A percentile compares a stretch with the other conserved stretches of the same genome.
phyloP scores from a whole-genome alignment of 2,329 filamentous ascomycete genomes.

The Phyllosticta paracitricarpa region DNA sequence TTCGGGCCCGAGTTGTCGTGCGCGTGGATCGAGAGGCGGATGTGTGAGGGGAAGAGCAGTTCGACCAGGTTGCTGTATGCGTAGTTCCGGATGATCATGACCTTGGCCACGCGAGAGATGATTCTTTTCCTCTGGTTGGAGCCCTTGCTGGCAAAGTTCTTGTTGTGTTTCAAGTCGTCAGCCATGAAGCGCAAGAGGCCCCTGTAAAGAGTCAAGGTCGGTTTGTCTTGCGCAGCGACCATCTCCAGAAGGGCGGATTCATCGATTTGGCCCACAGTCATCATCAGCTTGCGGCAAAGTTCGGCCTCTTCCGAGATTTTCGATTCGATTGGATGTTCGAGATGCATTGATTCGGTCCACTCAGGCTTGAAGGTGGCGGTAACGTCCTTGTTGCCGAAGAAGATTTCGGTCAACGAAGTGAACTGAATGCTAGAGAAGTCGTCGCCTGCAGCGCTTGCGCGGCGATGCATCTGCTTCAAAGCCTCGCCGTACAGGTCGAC shows the following conservation, averaged over 20 bases:
- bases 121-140: slow-evolving; percentile 27
- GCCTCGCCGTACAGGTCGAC: slow-evolving; percentile 32
- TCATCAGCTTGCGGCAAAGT: slow-evolving; percentile 22
- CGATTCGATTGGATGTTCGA: slow-evolving; percentile 23
- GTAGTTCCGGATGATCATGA: slow-evolving; percentile 35
- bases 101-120: slow-evolving; percentile 23
- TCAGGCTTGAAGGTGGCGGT: slow-evolving; percentile 17
- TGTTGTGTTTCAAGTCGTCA: slow-evolving; percentile 22
- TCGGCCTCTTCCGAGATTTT: slow-evolving; percentile 20
- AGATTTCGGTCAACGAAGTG: slow-evolving; percentile 22
- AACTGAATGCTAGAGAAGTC: slow-evolving; percentile 20
- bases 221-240: slow-evolving; percentile 21
- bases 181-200: slow-evolving; percentile 30
- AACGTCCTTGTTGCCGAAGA: slow-evolving; percentile 11
- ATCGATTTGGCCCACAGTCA: slow-evolving; percentile 19
- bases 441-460: slow-evolving; percentile 15
- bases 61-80: slow-evolving; percentile 41
- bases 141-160: slow-evolving; percentile 18
- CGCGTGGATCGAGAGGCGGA: slow-evolving; percentile 35
- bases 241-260: slow-evolving; percentile 18
- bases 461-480: slow-evolving; percentile 30
- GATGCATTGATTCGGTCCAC: slow-evolving; percentile 16
- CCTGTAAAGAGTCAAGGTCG: slow-evolving; percentile 24
- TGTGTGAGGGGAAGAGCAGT: slow-evolving; percentile 34
- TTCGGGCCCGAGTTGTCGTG: slow-evolving; percentile 35